Percentiles rank a stretch among this genome's conserved stretches.
phyloP scores from a whole-genome alignment of 2,329 filamentous ascomycete genomes.

The Diplocarpon rosae region DNA sequence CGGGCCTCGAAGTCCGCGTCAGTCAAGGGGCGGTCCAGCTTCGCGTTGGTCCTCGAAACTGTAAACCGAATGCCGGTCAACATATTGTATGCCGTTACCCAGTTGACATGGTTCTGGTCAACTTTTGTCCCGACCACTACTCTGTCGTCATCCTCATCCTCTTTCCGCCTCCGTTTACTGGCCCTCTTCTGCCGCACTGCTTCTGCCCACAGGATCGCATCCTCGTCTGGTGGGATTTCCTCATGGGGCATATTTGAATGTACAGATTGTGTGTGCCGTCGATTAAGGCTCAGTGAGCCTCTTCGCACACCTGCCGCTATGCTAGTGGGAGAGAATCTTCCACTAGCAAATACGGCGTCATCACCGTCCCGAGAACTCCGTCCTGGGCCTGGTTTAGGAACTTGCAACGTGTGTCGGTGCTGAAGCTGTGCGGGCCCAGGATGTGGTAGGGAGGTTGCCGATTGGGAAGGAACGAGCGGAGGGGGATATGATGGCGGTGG shows the following conservation, averaged over 20 bases:
- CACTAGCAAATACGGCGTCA: constrained; percentile 59
- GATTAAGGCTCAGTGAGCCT: constrained; percentile 71
- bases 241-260: constrained; percentile 77
- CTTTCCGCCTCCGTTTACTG: constrained; percentile 70
- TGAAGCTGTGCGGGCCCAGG: constrained; percentile 49
- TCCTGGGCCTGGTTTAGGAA: constrained; percentile 57
- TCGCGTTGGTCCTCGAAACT: constrained; percentile 92
- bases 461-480: constrained; percentile 38
- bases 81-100: constrained; percentile 99
- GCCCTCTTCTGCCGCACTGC: constrained; percentile 85
- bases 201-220: constrained; percentile 85
- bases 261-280: constrained; percentile 73
- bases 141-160: constrained; percentile 84
- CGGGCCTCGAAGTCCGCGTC: constrained; percentile 87
- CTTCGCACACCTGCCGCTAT: constrained; percentile 51
- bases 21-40: constrained; percentile 81
- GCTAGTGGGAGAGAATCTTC: constrained; percentile 62
- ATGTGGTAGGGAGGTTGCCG: constrained; percentile 25
- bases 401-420: constrained; percentile 81
- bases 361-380: constrained; percentile 62
- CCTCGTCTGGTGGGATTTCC: constrained; percentile 77
- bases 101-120: constrained; percentile 93
- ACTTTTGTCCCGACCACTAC: constrained; percentile 96
- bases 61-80: constrained; percentile 95
- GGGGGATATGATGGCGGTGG: constrained; percentile 49